These are phyloP conservation scores for Seiridium cupressi DNA, from an alignment of 2,329 filamentous ascomycete genomes.

Conservation along the genomic window DNA sequence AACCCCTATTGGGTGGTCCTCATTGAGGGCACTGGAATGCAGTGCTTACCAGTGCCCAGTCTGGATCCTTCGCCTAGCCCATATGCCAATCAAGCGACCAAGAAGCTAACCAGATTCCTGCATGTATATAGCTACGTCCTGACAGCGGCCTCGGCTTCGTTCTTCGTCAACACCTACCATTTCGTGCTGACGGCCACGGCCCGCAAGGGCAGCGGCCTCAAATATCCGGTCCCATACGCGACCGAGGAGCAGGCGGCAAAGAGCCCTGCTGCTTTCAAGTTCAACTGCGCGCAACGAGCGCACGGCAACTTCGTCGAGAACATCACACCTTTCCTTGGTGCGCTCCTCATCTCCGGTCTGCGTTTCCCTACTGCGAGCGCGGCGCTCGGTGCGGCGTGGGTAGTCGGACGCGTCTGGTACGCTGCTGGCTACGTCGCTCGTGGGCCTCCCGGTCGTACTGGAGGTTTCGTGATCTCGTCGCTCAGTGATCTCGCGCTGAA, in stretches of 20 bases:
- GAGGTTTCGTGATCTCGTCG: constrained; percentile 33
- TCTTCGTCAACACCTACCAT: constrained; percentile 59
- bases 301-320: constrained; percentile 66
- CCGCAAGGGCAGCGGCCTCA: constrained; percentile 52
- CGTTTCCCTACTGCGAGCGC: constrained; percentile 50
- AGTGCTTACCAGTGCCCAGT: too few relatives aligned
- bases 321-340: constrained; percentile 48
- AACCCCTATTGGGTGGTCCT: not conserved
- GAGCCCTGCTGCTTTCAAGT: constrained; percentile 51
- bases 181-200: constrained; percentile 40
- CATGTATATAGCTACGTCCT: constrained; percentile 56
- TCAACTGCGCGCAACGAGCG: constrained; percentile 60
- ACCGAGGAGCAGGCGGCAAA: constrained; percentile 51
- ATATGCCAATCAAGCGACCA: too few relatives aligned
- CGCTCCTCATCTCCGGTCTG: constrained; percentile 56
- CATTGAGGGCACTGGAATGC: not conserved
- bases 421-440: constrained; percentile 50
- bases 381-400: constrained; percentile 50
- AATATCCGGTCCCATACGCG: constrained; percentile 59
- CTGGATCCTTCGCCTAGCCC: too few relatives aligned
- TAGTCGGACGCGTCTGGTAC: constrained; percentile 51
- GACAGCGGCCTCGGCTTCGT: constrained; percentile 52
- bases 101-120: too few relatives aligned
- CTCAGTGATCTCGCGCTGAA: constrained; percentile 38
- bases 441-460: constrained; percentile 44